Conservation (phyloP, 768 basidiomycete species). For the Termitomyces sp. region DNA sequence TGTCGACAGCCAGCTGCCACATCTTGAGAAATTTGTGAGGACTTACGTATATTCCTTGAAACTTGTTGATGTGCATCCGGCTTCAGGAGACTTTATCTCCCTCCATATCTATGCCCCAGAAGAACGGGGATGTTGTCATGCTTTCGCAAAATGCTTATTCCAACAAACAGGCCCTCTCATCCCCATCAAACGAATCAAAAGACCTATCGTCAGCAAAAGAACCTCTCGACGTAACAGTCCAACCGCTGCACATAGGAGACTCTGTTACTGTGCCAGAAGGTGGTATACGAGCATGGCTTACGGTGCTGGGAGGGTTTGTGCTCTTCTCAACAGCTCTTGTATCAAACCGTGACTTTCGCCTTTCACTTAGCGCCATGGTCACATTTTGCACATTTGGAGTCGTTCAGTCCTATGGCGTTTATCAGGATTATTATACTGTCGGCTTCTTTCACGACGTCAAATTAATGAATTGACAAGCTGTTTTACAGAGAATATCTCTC, state of each 20-base stretch:
- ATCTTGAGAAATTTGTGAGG: constrained; percentile 16
- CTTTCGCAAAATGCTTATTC: constrained; percentile 3
- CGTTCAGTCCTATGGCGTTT: constrained; percentile 47
- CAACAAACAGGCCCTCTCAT: constrained; percentile 8
- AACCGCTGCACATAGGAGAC: neutral
- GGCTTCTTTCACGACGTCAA: neutral
- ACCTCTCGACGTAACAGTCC: constrained; percentile 4
- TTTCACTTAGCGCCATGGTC: constrained; percentile 28
- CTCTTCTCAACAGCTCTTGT: constrained; percentile 1
- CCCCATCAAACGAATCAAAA: constrained; percentile 6
- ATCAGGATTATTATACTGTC: constrained; percentile 48
- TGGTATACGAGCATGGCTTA: constrained; percentile 38
- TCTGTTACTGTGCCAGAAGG: constrained; percentile 36
- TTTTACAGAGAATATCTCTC: constrained; percentile 28
- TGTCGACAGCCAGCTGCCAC: constrained; percentile 12
- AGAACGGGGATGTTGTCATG: constrained; percentile 4
- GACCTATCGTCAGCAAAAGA: constrained; percentile 9
- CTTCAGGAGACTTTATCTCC: constrained; percentile 11
- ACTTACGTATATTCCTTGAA: constrained; percentile 13
- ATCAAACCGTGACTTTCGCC: neutral
- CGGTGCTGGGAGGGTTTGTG: constrained; percentile 42
- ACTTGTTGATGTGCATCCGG: constrained; percentile 17
- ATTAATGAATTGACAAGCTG: neutral
- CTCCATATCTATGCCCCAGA: constrained; percentile 13
- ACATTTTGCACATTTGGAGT: constrained; percentile 46